Evolutionary conservation across 768 basidiomycete species (phyloP), one percentile per base, ranked within the genome.

Genomic region (Rhodotorula diobovata): DNA sequence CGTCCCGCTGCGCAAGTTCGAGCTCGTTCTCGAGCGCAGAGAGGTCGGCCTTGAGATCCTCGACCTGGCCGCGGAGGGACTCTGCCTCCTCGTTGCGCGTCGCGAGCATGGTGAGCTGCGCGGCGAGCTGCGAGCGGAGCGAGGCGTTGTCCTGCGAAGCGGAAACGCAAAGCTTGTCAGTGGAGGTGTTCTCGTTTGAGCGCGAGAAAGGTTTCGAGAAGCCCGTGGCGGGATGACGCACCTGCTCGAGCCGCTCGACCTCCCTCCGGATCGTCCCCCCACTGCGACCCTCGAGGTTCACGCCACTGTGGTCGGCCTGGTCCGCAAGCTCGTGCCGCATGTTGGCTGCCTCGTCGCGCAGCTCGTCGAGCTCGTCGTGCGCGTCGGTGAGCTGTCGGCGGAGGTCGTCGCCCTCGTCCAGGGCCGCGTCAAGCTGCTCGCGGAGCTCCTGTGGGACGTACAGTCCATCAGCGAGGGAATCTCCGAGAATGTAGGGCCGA

Each of bases 31-130:
- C 83, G 48, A 91, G 82, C 7, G 83, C 82, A 14, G 86, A 87
- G 2, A 87, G 82, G 63, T 89, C 84, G 70, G 89, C 88, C 72
- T 85, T 87, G 61, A 93, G 76, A n/a, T 90, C 81, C 59, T 87
- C 85, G 32, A 93, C 79, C 71, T 84, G 84, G 72, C 90, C 88
- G 21, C 37, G 54, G 10, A 78, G 66, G 20, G 63, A 34, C 15
- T 70, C 66, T 50, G 70, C 71, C 50, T 78, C 78, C 34, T 66
- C 73, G 54, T 74, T 73, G 21, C 76, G 64, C 14, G 72, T 59
- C n/a, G 74, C 51, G 32, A 78, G 71, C 75, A 76, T 76, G 7
- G 72, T 68, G 10, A 77, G 68, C 35, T 78, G 77, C 1, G 77
- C 74, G 5, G 75, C 69, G 45, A 75, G 46, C 43, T 78, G 75